Conservation (phyloP, 2,329 filamentous ascomycete species). For the Mycogone perniciosa region DNA sequence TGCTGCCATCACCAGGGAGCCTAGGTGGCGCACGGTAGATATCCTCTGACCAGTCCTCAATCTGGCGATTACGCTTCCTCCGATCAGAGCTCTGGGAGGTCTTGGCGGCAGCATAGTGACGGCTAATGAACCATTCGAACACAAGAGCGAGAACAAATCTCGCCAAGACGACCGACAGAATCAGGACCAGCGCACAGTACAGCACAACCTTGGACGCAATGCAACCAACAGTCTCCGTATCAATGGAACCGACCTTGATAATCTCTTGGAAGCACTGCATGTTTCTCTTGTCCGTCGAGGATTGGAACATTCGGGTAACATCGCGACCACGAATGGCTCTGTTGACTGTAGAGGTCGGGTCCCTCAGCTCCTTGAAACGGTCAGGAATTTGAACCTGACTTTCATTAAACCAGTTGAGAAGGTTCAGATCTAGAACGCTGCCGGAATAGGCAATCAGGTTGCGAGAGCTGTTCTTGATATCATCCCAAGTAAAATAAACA, state of each 20-base stretch:
- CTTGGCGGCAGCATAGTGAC: constrained; percentile 75
- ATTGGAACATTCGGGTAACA: constrained; percentile 82
- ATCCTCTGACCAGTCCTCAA: constrained; percentile 96
- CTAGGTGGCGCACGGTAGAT: constrained; percentile 89
- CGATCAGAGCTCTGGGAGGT: constrained; percentile 76
- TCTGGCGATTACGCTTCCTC: constrained; percentile 83
- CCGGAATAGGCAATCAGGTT: constrained; percentile 94
- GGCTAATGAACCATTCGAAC: constrained; percentile 95
- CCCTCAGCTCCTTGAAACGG: constrained; percentile 72
- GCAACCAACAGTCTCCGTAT: constrained; percentile 93
- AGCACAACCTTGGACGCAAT: constrained; percentile 96
- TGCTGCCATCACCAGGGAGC: constrained; percentile 66
- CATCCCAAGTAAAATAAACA: constrained; percentile 94
- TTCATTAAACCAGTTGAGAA: constrained; percentile 85
- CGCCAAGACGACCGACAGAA: constrained; percentile 76
- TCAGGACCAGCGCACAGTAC: constrained; percentile 87
- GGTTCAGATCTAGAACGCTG: constrained; percentile 81
- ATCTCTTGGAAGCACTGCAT: constrained; percentile 88
- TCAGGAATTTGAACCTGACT: constrained; percentile 69
- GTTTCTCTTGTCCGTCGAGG: constrained; percentile 67
- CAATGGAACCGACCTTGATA: constrained; percentile 91
- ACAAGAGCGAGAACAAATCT: constrained; percentile 85
- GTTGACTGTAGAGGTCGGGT: constrained; percentile 55
- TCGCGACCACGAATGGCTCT: constrained; percentile 71
- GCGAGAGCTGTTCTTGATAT: constrained; percentile 79